These are phyloP conservation scores for Yamagishiella unicocca DNA, from an alignment of 139 green algal species.

Conservation along the genomic window DNA sequence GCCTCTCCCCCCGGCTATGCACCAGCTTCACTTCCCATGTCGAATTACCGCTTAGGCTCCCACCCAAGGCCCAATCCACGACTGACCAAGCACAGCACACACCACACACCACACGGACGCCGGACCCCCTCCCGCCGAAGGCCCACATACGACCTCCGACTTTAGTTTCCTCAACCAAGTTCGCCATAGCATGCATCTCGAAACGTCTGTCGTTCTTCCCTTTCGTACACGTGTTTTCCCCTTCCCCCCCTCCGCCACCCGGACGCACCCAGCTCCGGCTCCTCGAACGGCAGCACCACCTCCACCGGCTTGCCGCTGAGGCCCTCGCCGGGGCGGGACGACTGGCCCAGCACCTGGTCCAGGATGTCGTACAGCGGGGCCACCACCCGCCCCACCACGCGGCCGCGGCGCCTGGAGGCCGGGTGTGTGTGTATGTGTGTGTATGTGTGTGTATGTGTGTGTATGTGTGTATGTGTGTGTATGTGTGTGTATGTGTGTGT, in stretches of 20 bases:
- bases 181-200: too few relatives aligned
- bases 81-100: neutral
- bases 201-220: too few relatives aligned
- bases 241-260: neutral
- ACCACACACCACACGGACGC: neutral
- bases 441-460: too few relatives aligned
- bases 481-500: too few relatives aligned
- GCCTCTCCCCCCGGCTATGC: too few relatives aligned
- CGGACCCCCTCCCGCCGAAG: neutral
- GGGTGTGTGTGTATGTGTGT: neutral
- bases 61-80: too few relatives aligned
- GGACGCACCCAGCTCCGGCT: slow-evolving; percentile 30
- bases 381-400: neutral
- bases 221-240: too few relatives aligned
- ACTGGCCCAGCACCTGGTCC: neutral
- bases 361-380: slow-evolving; percentile 26
- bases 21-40: too few relatives aligned
- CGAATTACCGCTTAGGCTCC: too few relatives aligned
- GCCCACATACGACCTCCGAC: neutral
- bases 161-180: neutral
- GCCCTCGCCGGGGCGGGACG: neutral
- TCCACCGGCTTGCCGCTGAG: slow-evolving; percentile 29
- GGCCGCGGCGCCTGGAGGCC: neutral
- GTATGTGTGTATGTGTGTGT: too few relatives aligned
- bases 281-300: slow-evolving; percentile 10